Evolutionary conservation across 1,284 basidiomycete species (phyloP), one percentile per base, ranked within the genome.

Genomic region (Leccinum proliferum): DNA sequence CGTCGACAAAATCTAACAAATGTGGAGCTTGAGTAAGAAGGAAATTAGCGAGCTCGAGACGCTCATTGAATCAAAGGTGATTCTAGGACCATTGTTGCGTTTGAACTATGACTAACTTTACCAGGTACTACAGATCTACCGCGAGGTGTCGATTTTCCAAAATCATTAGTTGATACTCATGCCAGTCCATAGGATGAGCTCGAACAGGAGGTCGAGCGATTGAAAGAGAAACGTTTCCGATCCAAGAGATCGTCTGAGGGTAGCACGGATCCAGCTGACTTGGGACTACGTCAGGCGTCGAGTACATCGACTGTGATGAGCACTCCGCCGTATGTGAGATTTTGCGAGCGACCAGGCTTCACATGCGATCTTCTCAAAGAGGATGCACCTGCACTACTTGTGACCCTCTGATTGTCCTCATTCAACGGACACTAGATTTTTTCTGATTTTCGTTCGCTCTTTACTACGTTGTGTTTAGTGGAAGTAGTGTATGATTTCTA

Each of bases 11-110:
- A 66, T 25, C 60, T 63, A 57, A 53, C 41, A 41, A 58, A 63
- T 39, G 11, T 65, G 25, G 68, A 94, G 91, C 83, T 94, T 65
- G 32, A 34, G 32, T 8, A 92, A 94, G 76, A 93, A 94, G 70
- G 93, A 96, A 76, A 92, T 96, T 59, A 86, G 88, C 59, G 93
- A 96, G 73, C 81, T 96, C 25, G 94, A 97, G 75, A 84, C 87
- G 62, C 79, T 97, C 55, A 87, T 96, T 41, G 94, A 97, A 75
- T 85, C 92, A 62, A 96, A 97, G 85, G 86, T 88, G 64, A 59
- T 77, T 60, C 60, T 14, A 8, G 32, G 32, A 34, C 9, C 9
- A 32, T 35, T 12, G 55, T 35, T n/a, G 41, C 43, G 35, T 11
- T 53, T 18, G 25, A 41, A 32, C 5, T 25, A 6, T 35, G 50